Conservation (phyloP, 441 rosid species). For the Omphalea diandra region DNA sequence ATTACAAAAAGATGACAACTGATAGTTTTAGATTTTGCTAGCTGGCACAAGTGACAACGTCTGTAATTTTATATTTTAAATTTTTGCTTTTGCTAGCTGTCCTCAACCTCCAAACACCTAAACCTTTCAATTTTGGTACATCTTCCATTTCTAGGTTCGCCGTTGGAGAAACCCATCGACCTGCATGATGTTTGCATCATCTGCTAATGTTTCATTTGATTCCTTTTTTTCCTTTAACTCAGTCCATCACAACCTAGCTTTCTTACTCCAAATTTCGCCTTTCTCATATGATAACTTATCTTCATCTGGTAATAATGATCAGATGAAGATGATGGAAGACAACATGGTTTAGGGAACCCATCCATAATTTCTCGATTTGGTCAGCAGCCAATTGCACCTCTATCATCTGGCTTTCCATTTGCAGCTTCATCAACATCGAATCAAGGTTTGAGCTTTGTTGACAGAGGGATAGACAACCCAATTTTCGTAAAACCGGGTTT, state of each 20-base stretch:
- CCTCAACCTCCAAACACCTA: no score
- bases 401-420: constrained; percentile 36
- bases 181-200: constrained; percentile 48
- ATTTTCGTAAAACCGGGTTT: no score
- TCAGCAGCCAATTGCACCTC: constrained; percentile 41
- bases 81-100: no score
- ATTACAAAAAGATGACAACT: no score
- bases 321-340: constrained; percentile 91
- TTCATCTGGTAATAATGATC: constrained; percentile 57
- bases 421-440: no score
- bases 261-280: constrained; percentile 41
- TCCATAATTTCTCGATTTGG: constrained; percentile 48
- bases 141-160: constrained; percentile 28
- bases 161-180: constrained; percentile 44
- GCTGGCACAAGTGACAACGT: no score
- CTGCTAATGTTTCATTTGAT: constrained; percentile 42
- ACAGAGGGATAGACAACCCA: no score
- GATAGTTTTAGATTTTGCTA: no score
- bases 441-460: no score
- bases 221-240: constrained; percentile 54
- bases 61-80: no score
- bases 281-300: constrained; percentile 52
- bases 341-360: constrained; percentile 61
- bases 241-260: constrained; percentile 48
- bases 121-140: constrained; percentile 39